Percentiles rank a stretch among this genome's conserved stretches.
Evolutionary conservation across 1,284 basidiomycete species (phyloP).

Genomic region (Cerrena zonata): DNA sequence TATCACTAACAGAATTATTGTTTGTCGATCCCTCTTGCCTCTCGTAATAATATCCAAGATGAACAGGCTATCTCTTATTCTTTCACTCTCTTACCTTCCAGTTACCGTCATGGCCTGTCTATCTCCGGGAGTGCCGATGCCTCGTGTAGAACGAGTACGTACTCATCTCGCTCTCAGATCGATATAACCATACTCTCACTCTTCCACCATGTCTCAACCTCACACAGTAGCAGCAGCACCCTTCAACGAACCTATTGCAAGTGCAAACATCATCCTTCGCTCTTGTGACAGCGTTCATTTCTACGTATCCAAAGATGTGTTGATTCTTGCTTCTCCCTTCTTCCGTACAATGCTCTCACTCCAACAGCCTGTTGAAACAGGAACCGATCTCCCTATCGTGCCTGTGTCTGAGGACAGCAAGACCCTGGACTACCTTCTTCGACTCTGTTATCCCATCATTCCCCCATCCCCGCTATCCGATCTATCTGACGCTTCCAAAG

Average conservation of each 20-base stretch:
- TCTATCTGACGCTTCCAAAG: neutral
- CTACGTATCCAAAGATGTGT: slow-evolving; percentile 17
- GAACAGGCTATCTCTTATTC: too few species aligned
- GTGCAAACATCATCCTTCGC: slow-evolving; percentile 15
- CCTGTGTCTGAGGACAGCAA: slow-evolving; percentile 6
- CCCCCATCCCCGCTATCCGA: neutral
- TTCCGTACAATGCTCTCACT: slow-evolving; percentile 20
- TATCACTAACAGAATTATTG: too few species aligned
- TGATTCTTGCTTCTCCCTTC: slow-evolving; percentile 13
- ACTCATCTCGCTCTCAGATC: too few species aligned
- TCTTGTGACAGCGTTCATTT: slow-evolving; percentile 17
- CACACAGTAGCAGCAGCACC: neutral
- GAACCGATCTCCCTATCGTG: slow-evolving; percentile 5
- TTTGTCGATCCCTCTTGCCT: too few species aligned
- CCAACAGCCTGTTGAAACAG: slow-evolving; percentile 2
- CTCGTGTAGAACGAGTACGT: too few species aligned
- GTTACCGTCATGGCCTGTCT: too few species aligned
- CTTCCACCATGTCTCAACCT: neutral
- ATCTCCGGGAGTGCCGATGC: too few species aligned
- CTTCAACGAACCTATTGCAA: neutral
- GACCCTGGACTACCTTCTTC: slow-evolving; percentile 9
- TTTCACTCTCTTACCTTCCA: too few species aligned
- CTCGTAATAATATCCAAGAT: too few species aligned
- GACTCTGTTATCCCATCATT: slow-evolving; percentile 9
- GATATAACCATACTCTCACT: too few species aligned